Conservation (phyloP, 129 eudicot species). For the Ambrosia trifida region DNA sequence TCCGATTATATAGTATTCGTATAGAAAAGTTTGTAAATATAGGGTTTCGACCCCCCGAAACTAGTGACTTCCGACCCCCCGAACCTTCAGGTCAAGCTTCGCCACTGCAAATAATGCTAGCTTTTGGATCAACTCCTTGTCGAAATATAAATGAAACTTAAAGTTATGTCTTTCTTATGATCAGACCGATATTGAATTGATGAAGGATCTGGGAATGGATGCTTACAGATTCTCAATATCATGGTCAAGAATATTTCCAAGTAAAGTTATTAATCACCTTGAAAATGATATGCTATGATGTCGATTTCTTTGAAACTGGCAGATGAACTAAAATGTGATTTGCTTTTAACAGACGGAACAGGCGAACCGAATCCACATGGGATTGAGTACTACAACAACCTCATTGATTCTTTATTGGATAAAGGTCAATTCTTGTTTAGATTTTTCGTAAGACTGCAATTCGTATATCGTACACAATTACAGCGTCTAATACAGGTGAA, state of each 20-base stretch:
- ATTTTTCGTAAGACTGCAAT: neutral
- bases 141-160: neutral
- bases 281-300: conserved; percentile 4
- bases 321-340: conserved; percentile 4
- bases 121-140: no score
- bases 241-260: conserved; percentile 93
- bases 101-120: no score
- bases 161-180: neutral
- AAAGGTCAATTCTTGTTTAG: conserved; percentile 52
- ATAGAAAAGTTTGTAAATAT: no score
- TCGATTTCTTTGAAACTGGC: conserved; percentile 21
- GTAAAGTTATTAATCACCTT: conserved; percentile 43
- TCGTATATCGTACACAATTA: neutral
- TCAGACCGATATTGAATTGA: conserved; percentile 83
- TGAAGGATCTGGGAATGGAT: conserved; percentile 95
- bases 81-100: no score
- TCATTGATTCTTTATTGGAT: conserved; percentile 70
- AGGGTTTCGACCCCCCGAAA: no score
- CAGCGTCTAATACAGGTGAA: conserved; percentile 5
- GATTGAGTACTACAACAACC: conserved; percentile 70
- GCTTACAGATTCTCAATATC: conserved; percentile 98
- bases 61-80: no score
- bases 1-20: no score
- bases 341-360: conserved; percentile 75
- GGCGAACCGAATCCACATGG: conserved; percentile 85